phyloP scores from a whole-genome alignment of 225 moss, liverwort and hornwort genomes.

The Physcomitrellopsis africana region DNA sequence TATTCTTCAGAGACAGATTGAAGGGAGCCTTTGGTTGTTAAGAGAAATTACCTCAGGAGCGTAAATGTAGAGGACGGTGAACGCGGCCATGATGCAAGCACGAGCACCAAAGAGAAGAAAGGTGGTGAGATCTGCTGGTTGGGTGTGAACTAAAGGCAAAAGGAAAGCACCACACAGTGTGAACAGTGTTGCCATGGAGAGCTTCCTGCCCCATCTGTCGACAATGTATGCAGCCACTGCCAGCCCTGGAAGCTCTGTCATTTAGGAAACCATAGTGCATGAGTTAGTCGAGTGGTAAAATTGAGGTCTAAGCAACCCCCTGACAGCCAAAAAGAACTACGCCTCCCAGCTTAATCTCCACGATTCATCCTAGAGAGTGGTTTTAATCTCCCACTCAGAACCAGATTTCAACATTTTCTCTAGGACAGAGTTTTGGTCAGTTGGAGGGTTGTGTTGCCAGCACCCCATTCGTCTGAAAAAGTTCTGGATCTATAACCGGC shows the following conservation, averaged over 20 bases:
- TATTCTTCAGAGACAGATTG: not conserved
- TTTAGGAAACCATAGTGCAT: not conserved
- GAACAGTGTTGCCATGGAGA: conserved; percentile 78
- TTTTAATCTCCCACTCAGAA: no score
- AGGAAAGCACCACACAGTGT: conserved; percentile 67
- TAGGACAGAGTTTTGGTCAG: no score
- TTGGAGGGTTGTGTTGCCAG: no score
- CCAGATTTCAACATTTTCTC: no score
- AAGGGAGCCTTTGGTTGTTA: not conserved
- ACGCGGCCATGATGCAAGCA: conserved; percentile 86
- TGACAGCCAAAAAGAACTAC: not conserved
- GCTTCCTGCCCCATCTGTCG: conserved; percentile 82
- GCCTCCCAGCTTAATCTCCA: no score
- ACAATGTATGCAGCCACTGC: conserved; percentile 71
- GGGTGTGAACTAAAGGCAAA: conserved; percentile 61
- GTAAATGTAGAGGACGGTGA: conserved; percentile 87
- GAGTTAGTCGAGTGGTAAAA: not conserved
- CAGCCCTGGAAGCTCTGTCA: conserved; percentile 77
- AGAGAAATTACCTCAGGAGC: conserved; percentile 72
- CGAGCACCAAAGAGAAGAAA: conserved; percentile 75
- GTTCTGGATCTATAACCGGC: no score
- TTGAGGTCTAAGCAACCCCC: not conserved
- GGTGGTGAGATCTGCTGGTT: conserved; percentile 53
- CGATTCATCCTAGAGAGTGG: no score
- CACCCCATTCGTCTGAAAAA: no score